Evolutionary conservation across 148 eudicot genomes (phyloP).

Genomic region (Camellia sinensis): DNA sequence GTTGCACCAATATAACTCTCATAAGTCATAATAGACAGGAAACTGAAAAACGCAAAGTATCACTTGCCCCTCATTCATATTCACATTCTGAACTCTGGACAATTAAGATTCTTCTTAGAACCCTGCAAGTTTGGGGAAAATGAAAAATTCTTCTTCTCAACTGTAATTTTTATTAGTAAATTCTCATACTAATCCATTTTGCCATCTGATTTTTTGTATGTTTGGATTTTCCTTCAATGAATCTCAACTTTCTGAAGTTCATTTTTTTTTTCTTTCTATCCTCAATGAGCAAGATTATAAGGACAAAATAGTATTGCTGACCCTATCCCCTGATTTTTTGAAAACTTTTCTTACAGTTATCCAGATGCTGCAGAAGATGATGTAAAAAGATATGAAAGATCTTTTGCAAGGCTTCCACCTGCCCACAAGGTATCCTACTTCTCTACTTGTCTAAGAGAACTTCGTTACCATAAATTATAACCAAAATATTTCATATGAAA

Average conservation of each 20-base stretch:
- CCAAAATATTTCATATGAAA: background rate
- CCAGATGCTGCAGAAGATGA: slow-evolving; percentile 93
- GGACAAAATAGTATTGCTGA: background rate
- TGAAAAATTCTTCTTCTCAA: background rate
- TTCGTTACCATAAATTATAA: too few relatives aligned
- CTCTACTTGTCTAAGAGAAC: background rate
- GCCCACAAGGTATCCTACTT: slow-evolving; percentile 69
- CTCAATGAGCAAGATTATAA: background rate
- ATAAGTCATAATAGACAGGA: background rate
- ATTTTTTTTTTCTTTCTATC: too few relatives aligned
- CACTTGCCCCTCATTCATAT: background rate
- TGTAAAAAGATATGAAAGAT: slow-evolving; percentile 69
- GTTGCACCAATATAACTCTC: background rate
- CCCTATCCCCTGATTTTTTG: background rate
- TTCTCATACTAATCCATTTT: background rate
- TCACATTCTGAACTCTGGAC: background rate
- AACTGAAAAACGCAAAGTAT: background rate
- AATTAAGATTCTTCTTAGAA: background rate
- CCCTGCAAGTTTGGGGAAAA: background rate
- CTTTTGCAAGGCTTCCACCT: slow-evolving; percentile 69
- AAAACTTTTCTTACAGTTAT: slow-evolving; percentile 49
- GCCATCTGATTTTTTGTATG: background rate
- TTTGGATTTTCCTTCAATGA: background rate
- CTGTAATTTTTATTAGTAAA: background rate
- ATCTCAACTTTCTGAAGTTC: background rate